Conservation (phyloP, 1,284 basidiomycete species). For the Boletellus deceptivus region DNA sequence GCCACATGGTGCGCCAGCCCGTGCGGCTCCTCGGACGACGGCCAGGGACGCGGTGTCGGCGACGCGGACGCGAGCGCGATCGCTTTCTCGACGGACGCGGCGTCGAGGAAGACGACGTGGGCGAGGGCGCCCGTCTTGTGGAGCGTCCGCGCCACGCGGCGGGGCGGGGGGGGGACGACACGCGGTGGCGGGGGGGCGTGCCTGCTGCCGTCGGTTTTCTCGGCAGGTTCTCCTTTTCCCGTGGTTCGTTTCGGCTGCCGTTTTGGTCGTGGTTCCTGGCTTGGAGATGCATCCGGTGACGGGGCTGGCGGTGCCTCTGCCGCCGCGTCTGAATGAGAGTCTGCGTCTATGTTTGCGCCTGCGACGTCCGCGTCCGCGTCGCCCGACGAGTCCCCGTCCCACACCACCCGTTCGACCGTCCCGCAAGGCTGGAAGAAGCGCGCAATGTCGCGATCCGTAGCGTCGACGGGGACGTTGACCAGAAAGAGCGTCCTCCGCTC, state of each 20-base stretch:
- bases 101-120: constrained; percentile 78
- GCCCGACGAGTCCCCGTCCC: constrained; percentile 39
- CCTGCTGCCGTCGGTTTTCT: no score
- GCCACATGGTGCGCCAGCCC: constrained; percentile 72
- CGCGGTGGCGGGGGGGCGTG: constrained; percentile 36
- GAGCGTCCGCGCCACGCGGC: constrained; percentile 54
- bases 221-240: constrained; percentile 6
- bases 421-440: constrained; percentile 74
- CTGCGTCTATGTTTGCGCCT: constrained; percentile 11
- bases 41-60: constrained; percentile 57
- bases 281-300: constrained; percentile 29
- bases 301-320: background rate
- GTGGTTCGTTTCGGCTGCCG: constrained; percentile 9
- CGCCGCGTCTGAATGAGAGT: constrained; percentile 12
- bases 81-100: constrained; percentile 65
- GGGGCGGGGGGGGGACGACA: constrained; percentile 54
- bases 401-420: constrained; percentile 71
- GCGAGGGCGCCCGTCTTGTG: constrained; percentile 64
- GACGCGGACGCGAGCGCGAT: constrained; percentile 40
- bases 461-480: constrained; percentile 83
- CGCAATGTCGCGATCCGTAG: constrained; percentile 73
- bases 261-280: no score
- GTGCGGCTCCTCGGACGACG: constrained; percentile 52
- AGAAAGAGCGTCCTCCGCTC: constrained; percentile 79
- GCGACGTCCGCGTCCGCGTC: constrained; percentile 21